Evolutionary conservation across 331 rosid species (phyloP), one percentile per base, ranked within the genome.

Genomic region (Spiraea crenata): DNA sequence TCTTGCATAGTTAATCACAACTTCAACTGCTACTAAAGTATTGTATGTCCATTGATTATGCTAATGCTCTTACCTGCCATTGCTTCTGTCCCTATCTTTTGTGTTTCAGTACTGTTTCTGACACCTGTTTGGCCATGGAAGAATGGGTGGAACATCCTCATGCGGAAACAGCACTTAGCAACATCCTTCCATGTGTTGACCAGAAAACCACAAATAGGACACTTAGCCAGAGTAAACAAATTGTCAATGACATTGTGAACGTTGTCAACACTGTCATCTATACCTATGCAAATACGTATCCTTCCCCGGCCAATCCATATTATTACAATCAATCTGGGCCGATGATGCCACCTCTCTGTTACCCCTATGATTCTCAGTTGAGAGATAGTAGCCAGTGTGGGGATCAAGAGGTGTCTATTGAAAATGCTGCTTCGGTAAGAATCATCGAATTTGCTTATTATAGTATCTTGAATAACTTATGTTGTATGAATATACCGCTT

Each of bases 91-190:
- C 67, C 12, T 20, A 34, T 40, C 35, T 14, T n/a, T 19, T 68
- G 19, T 31, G 46, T 79, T 82, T 57, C 81, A 95, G 99, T 75
- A 78, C 97, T 66, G 90, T 95, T 72, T 91, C 96, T 65, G 99
- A 95, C 80, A 89, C 99, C 41, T 91, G 99, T 74, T 63, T 91
- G 88, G 96, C 99, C 65, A 95, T 95, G 97, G 95, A 85, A 59
- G 97, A 95, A 76, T 92, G 98, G 98, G 96, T 89, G 67, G 95
- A 89, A 50, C 81, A 87, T 85, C 95, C 98, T 37, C 95, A 85
- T 1, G 83, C 95, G 40, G 95, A 88, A 81, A 87, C 95, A 20
- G 92, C 96, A 62, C 98, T 90, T 60, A 85, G 95, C 84, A 77
- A 83, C 65, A 79, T 95, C 75, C 97, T 95, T 72, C 99, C 99